Evolutionary conservation across 2,329 filamentous ascomycete genomes (phyloP).

Genomic region (Phialophora macrospora): DNA sequence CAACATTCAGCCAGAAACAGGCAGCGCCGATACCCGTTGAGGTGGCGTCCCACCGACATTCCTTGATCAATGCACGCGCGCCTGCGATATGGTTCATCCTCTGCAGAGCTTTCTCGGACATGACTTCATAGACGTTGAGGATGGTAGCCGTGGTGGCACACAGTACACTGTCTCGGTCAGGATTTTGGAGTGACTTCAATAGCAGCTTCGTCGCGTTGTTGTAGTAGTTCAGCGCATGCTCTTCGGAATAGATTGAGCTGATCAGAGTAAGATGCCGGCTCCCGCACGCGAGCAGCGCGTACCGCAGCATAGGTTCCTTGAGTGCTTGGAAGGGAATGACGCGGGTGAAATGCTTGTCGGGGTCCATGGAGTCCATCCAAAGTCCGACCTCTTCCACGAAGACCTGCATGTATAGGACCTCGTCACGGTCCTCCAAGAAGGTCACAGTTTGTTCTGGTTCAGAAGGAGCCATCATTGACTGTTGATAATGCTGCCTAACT

Average conservation of each 20-base stretch:
- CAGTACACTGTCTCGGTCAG: constrained; percentile 79
- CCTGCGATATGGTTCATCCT: constrained; percentile 90
- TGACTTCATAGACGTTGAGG: constrained; percentile 89
- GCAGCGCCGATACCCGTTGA: constrained; percentile 79
- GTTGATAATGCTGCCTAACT: constrained; percentile 29
- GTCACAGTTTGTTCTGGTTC: constrained; percentile 50
- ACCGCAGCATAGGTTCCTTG: constrained; percentile 82
- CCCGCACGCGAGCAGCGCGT: constrained; percentile 86
- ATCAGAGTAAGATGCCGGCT: constrained; percentile 78
- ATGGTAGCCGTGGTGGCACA: constrained; percentile 88
- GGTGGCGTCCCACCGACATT: constrained; percentile 84
- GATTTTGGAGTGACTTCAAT: constrained; percentile 77
- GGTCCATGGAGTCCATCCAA: constrained; percentile 94
- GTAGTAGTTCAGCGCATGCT: constrained; percentile 82
- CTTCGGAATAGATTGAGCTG: constrained; percentile 69
- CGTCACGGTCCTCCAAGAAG: constrained; percentile 74
- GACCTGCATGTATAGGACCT: constrained; percentile 86
- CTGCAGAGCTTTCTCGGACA: constrained; percentile 78
- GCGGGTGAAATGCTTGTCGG: constrained; percentile 82
- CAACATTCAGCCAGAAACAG: constrained; percentile 93
- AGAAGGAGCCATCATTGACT: constrained; percentile 28
- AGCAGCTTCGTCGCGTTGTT: constrained; percentile 81
- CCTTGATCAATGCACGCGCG: constrained; percentile 81
- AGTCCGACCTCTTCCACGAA: constrained; percentile 88
- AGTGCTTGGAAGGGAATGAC: constrained; percentile 82